Percentiles rank a stretch among this genome's conserved stretches.
These are phyloP conservation scores for Candida arabinofermentans DNA, from an alignment of 805 yeast genomes.

Conservation along the genomic window DNA sequence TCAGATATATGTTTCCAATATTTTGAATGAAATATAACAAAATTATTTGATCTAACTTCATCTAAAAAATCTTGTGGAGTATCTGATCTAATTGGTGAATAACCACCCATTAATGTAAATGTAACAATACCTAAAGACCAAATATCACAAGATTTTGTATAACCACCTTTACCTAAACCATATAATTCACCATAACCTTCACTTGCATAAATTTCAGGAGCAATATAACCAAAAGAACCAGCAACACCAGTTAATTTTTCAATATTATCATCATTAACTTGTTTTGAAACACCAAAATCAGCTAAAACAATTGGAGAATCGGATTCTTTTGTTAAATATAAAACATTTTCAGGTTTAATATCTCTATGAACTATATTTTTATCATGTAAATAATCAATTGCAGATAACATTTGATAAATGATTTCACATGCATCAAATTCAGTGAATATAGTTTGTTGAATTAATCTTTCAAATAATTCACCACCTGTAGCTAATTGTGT, in stretches of 20 bases:
- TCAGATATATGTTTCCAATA: slow-evolving; percentile 82
- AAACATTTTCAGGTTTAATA: slow-evolving; percentile 88
- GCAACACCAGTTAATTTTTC: slow-evolving; percentile 32
- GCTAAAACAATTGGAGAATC: slow-evolving; percentile 80
- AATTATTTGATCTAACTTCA: slow-evolving; percentile 69
- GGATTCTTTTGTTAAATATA: slow-evolving; percentile 59
- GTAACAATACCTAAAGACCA: slow-evolving; percentile 96
- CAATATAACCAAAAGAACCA: slow-evolving; percentile 95
- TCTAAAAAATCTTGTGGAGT: slow-evolving; percentile 73
- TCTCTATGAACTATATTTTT: slow-evolving; percentile 87
- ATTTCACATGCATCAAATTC: slow-evolving; percentile 83
- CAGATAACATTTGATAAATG: slow-evolving; percentile 69
- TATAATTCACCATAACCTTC: slow-evolving; percentile 36
- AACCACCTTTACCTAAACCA: slow-evolving; percentile 52
- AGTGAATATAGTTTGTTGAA: slow-evolving; percentile 76
- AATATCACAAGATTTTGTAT: slow-evolving; percentile 92
- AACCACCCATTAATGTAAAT: slow-evolving; percentile 86
- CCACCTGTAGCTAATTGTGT: slow-evolving; percentile 97
- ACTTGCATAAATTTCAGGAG: slow-evolving; percentile 84
- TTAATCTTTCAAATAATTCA: slow-evolving; percentile 85
- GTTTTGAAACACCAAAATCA: slow-evolving; percentile 94
- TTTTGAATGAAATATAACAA: slow-evolving; percentile 80
- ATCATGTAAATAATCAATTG: slow-evolving; percentile 73
- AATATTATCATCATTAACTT: slow-evolving; percentile 32
- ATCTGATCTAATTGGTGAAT: slow-evolving; percentile 87